Conservation (phyloP, 805 yeast species). For the Myxozyma vanderwaltii region DNA sequence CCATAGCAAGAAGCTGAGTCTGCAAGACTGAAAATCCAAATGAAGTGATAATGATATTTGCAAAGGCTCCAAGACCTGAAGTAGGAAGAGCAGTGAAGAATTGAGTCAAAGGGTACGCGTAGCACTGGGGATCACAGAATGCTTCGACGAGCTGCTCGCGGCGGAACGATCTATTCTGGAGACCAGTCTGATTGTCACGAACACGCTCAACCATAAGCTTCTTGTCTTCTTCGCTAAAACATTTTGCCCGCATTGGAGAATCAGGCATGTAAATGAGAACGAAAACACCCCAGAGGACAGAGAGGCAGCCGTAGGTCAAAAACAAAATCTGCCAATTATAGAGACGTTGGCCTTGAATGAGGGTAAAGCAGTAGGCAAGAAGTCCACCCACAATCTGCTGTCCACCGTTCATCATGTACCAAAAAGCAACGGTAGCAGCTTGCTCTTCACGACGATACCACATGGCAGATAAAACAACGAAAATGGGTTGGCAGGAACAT, state of each 20-base stretch:
- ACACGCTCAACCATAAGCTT: conserved; percentile 34
- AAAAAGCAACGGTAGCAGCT: conserved; percentile 53
- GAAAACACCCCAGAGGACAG: conserved; percentile 21
- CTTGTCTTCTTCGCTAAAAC: conserved; percentile 39
- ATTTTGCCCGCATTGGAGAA: conserved; percentile 31
- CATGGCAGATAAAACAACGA: conserved; percentile 61
- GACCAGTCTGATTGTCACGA: conserved; percentile 43
- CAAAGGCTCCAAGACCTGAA: conserved; percentile 42
- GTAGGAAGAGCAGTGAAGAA: conserved; percentile 40
- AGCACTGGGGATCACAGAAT: conserved; percentile 33
- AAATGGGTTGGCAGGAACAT: conserved; percentile 54
- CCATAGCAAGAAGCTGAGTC: conserved; percentile 44
- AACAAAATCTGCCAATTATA: conserved; percentile 22
- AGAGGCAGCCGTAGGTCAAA: conserved; percentile 14
- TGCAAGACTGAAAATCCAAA: conserved; percentile 41
- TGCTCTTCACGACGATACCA: conserved; percentile 54
- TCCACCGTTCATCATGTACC: conserved; percentile 42
- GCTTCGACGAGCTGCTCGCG: conserved; percentile 21
- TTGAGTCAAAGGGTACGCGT: conserved; percentile 38
- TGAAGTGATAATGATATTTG: conserved; percentile 40
- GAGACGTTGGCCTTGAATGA: conserved; percentile 14
- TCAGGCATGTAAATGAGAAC: conserved; percentile 29
- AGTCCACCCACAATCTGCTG: conserved; percentile 29
- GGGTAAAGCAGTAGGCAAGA: conserved; percentile 21
- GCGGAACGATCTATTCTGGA: conserved; percentile 20